Base-by-base conservation (phyloP, 192 early-diverging fungal species). In the Rhizoclosmatium globosum region DNA sequence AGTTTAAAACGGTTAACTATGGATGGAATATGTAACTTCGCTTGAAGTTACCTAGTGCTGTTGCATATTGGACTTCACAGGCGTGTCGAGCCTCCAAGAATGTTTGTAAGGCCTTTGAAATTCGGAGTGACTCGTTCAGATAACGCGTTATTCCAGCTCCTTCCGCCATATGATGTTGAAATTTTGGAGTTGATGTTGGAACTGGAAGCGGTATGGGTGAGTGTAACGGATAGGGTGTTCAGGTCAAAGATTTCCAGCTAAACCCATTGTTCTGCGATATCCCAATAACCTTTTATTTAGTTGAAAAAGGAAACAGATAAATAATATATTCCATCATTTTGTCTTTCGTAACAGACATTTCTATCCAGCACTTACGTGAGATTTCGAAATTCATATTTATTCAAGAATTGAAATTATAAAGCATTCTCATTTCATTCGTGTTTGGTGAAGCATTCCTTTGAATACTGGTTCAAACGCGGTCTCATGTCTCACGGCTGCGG, bases 21-120 rank as follows among this genome's bases (percentile, higher is more conserved):
- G 58, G 11, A 45, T 31, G 31, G 31, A 31, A 31, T 31, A 31
- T 31, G 31, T 31, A 31, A 31, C 31, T 31, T 31, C 31, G 31
- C 31, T 31, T 31, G 31, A n/a, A 23, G 79, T 53, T 53, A 85
- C 84, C 69, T 42, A 85, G 53, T 7, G 75, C 65, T 59, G 82
- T 85, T 4, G 84, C 84, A 72, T 85, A 85, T 48, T 85, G 81
- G 53, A 70, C 73, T 59, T 85, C 84, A 23, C 82, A 50, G 19
- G 47, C 46, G 3, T 79, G 71, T 53, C 84, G 47, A 31, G 80
- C 76, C 57, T 61, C 71, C 60, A 83, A 43, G 77, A 83, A 83
- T 15, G 53, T 23, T 19, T 79, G 74, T 45, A 85, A 50, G 23
- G 82, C 84, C 68, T 77, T 76, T 62, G 81, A 81, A 65, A 83